Conservation (phyloP, 805 yeast genomes). For the Blastobotrys robertii region DNA sequence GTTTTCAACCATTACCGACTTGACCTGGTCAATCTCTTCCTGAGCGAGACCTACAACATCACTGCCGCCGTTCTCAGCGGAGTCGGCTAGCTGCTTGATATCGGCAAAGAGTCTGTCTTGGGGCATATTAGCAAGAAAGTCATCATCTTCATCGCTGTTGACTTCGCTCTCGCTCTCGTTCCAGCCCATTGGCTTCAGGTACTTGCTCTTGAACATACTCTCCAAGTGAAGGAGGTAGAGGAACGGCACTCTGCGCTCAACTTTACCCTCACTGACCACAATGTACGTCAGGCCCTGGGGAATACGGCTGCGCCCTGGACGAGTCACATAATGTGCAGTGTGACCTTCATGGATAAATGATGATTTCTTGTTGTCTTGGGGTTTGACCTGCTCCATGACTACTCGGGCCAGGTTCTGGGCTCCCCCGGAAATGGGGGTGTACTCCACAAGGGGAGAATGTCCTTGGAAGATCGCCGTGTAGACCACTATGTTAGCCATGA, state of each 20-base stretch:
- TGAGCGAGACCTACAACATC: constrained; percentile 24
- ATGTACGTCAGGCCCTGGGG: constrained; percentile 22
- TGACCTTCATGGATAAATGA: constrained; percentile 24
- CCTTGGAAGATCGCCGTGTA: constrained; percentile 12
- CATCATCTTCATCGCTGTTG: background rate
- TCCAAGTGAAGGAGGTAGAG: constrained; percentile 17
- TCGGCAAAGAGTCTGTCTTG: background rate
- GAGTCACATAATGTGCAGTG: constrained; percentile 25
- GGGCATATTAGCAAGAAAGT: no score
- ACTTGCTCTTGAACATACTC: constrained; percentile 6
- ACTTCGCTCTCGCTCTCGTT: background rate
- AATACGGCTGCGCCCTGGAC: constrained; percentile 11
- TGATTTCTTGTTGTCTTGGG: constrained; percentile 20
- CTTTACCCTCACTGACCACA: constrained; percentile 16
- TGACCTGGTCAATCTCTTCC: constrained; percentile 51
- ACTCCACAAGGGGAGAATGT: constrained; percentile 8
- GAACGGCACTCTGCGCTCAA: constrained; percentile 18
- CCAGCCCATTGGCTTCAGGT: background rate
- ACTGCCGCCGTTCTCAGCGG: constrained; percentile 13
- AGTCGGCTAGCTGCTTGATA: constrained; percentile 2
- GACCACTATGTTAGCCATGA: constrained; percentile 6
- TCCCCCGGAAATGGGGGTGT: constrained; percentile 4
- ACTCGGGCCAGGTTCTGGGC: constrained; percentile 13
- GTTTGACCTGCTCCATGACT: constrained; percentile 17
- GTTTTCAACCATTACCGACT: constrained; percentile 61